Conservation (phyloP, 257 asterid genomes). For the Oldenlandia corymbosa region DNA sequence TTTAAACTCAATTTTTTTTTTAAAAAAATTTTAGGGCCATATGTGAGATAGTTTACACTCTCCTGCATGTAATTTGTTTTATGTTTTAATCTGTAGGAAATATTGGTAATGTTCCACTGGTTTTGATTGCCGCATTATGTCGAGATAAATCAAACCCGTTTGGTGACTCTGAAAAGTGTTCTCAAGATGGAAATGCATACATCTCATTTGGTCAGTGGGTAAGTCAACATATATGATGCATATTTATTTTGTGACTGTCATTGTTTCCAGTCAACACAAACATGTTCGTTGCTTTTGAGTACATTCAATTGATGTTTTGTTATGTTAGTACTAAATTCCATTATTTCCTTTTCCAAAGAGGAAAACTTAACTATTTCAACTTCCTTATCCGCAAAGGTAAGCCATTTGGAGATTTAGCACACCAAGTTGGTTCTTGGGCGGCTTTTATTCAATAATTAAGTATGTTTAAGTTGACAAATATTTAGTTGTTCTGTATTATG, state of each 20-base stretch:
- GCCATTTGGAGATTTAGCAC: background rate
- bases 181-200: slow-evolving; percentile 97
- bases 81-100: slow-evolving; percentile 55
- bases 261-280: background rate
- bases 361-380: background rate
- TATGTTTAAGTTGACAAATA: background rate
- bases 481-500: background rate
- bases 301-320: background rate
- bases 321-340: background rate
- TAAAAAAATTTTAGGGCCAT: background rate
- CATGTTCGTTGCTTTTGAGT: background rate
- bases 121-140: slow-evolving; percentile 85
- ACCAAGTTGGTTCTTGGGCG: background rate
- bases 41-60: background rate
- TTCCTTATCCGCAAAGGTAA: background rate
- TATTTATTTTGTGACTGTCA: background rate
- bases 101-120: slow-evolving; percentile 98
- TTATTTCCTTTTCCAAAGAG: background rate
- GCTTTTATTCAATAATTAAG: background rate
- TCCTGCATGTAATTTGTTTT: background rate
- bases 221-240: slow-evolving; percentile 23
- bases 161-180: slow-evolving; percentile 65
- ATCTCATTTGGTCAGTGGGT: slow-evolving; percentile 99
- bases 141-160: slow-evolving; percentile 90
- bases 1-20: too few species aligned